These are phyloP conservation scores for Allantophomopsis cytisporea DNA, from an alignment of 2,329 filamentous ascomycete species.

Conservation along the genomic window DNA sequence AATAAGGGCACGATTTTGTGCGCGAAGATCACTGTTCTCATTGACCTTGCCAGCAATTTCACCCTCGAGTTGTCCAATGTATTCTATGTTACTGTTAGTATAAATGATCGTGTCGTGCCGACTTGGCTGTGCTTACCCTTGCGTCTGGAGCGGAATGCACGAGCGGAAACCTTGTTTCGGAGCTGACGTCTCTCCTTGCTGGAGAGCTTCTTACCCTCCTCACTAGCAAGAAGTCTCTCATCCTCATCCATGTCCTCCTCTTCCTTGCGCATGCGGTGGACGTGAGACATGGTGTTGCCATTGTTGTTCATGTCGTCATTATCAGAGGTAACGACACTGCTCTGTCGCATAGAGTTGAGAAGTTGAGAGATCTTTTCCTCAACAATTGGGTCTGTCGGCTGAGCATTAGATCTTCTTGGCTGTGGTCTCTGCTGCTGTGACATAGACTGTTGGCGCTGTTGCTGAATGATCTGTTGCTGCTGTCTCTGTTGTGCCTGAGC, in stretches of 20 bases:
- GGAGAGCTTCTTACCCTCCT: conserved; percentile 97
- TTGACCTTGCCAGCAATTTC: conserved; percentile 76
- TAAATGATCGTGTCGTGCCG: conserved; percentile 4
- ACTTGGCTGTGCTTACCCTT: conserved; percentile 57
- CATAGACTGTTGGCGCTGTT: conserved; percentile 30
- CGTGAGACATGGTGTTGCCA: conserved; percentile 41
- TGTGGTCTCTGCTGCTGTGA: conserved; percentile 20
- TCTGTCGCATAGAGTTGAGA: conserved; percentile 74
- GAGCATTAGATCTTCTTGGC: conserved; percentile 20
- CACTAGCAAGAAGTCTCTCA: conserved; percentile 82
- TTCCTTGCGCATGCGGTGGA: conserved; percentile 72
- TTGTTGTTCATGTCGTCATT: conserved; percentile 29
- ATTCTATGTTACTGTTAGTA: conserved; percentile 60
- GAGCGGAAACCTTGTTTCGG: conserved; percentile 97
- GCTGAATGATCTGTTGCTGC: conserved; percentile 46
- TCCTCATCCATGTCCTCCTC: conserved; percentile 99
- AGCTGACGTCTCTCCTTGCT: conserved; percentile 94
- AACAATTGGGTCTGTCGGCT: conserved; percentile 50
- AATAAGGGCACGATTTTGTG: conserved; percentile 67
- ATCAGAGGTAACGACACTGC: conserved; percentile 41
- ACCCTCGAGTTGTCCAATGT: conserved; percentile 85
- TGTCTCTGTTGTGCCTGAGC: conserved; percentile 57
- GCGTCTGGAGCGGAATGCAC: conserved; percentile 92
- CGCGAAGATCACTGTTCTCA: conserved; percentile 69
- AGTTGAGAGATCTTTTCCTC: conserved; percentile 93